Conservation (phyloP, 2,329 filamentous ascomycete species). For the Hysterium pulicare region DNA sequence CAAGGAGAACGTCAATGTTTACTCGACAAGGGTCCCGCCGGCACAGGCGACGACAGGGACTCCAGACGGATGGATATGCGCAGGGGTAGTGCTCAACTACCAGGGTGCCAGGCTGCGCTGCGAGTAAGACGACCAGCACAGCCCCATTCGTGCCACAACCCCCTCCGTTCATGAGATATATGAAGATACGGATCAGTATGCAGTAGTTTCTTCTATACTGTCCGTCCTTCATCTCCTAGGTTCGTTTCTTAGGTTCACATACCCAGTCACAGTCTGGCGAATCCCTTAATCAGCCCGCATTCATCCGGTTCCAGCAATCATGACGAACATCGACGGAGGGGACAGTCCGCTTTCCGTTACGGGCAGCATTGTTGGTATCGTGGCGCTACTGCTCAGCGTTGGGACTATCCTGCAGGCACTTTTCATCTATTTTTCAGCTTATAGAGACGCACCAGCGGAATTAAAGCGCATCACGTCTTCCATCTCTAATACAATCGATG, state of each 20-base stretch:
- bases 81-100: no score
- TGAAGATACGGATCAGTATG: no score
- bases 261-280: no score
- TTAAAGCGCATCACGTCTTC: slow-evolving; percentile 4
- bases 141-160: not conserved
- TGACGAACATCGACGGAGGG: slow-evolving; percentile 4
- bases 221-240: no score
- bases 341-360: slow-evolving; percentile 7
- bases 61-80: no score
- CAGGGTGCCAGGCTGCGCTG: slow-evolving; percentile 1
- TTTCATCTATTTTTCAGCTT: slow-evolving; percentile 4
- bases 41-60: no score
- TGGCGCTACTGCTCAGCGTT: slow-evolving; percentile 5
- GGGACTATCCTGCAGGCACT: slow-evolving; percentile 5
- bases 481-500: slow-evolving; percentile 8
- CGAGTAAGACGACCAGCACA: slow-evolving; percentile 2
- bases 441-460: slow-evolving; percentile 6
- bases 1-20: no score
- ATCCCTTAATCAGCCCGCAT: no score
- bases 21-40: no score
- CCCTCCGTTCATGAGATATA: no score
- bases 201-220: no score
- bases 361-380: slow-evolving; percentile 7
- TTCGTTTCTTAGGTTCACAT: no score
- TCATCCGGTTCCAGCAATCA: not conserved